Evolutionary conservation across 345 rosid species (phyloP), one percentile per base, ranked within the genome.

Genomic region (Hibiscus trionum): DNA sequence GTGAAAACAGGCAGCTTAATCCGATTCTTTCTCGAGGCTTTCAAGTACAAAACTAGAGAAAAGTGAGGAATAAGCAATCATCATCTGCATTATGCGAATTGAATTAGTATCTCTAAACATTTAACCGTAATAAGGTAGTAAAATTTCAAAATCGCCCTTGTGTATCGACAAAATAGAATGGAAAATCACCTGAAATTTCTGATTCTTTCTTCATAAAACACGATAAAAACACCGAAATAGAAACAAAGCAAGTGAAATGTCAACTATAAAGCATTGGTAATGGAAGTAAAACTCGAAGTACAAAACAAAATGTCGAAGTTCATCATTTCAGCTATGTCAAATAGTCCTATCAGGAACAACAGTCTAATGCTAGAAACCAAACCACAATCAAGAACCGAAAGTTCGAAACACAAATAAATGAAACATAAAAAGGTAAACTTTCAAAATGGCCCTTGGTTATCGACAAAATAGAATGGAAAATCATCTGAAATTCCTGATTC

Each of bases 21-120:
- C 98, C 93, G 33, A 82, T 75, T 78, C 61, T 81, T 68, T 82
- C 83, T 55, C 97, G 65, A 84, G 86, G 80, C 95, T 90, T 86
- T 93, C 98, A 73, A 87, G 88, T 69, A 90, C 21, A 85, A 90
- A 89, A 85, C 90, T 82, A 73, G 96, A 90, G 86, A 89, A 84
- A 75, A 93, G 86, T 9, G 97, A 88, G 35, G 95, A 83, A 84
- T 84, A 89, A 47, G 97, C 95, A 75, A 88, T 83, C 95, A 88
- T 85, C 86, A 86, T 86, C 98, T 90, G 95, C 95, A 81, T 44
- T 44, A 6, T 7, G 44, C 44, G 10, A 39, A 39, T 7, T 39
- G 10, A 39, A 39, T 39, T 39, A 39, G 8, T 39, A 39, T 7
- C 0, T 7, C 44, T 8, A 39, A 39, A 7, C 44, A 39, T 39